Percentiles rank a stretch among this genome's conserved stretches.
These are phyloP conservation scores for Termitomyces sp. DNA, from an alignment of 768 basidiomycete genomes.

Conservation along the genomic window DNA sequence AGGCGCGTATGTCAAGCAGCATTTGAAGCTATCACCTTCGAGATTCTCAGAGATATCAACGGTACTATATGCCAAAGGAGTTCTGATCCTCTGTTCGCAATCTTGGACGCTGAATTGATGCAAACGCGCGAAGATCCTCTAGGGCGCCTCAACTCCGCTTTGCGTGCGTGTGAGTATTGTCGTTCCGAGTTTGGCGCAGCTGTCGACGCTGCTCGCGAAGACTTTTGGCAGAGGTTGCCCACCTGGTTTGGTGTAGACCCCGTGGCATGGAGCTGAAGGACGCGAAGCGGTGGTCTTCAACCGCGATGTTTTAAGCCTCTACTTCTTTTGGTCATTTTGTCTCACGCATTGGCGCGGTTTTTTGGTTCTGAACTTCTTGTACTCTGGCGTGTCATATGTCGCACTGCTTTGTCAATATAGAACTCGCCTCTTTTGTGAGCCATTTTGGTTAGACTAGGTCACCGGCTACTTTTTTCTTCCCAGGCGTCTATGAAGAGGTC, in stretches of 20 bases:
- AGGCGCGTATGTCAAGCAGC: conserved; percentile 61
- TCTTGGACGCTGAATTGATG: conserved; percentile 63
- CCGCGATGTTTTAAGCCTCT: background rate
- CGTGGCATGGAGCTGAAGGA: conserved; percentile 19
- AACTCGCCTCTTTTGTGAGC: conserved; percentile 5
- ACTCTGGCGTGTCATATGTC: conserved; percentile 1
- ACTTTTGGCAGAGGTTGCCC: conserved; percentile 62
- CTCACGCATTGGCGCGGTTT: conserved; percentile 5
- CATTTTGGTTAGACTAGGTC: conserved; percentile 1
- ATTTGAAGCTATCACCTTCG: conserved; percentile 70
- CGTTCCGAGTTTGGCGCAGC: conserved; percentile 54
- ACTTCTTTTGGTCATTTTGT: background rate
- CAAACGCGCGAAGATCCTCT: conserved; percentile 47
- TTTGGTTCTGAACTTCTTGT: conserved; percentile 9
- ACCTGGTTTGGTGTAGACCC: conserved; percentile 57
- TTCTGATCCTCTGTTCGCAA: conserved; percentile 67
- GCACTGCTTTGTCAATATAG: conserved; percentile 6
- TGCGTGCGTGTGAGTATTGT: conserved; percentile 62
- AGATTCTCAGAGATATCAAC: conserved; percentile 69
- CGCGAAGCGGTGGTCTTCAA: background rate
- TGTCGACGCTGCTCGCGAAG: conserved; percentile 53
- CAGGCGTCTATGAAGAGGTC: conserved; percentile 1
- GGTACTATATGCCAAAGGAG: conserved; percentile 60
- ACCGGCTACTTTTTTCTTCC: conserved; percentile 1
- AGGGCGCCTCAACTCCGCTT: conserved; percentile 34